Evolutionary conservation across 768 basidiomycete genomes (phyloP).

Genomic region (Coprinopsis cinerea): DNA sequence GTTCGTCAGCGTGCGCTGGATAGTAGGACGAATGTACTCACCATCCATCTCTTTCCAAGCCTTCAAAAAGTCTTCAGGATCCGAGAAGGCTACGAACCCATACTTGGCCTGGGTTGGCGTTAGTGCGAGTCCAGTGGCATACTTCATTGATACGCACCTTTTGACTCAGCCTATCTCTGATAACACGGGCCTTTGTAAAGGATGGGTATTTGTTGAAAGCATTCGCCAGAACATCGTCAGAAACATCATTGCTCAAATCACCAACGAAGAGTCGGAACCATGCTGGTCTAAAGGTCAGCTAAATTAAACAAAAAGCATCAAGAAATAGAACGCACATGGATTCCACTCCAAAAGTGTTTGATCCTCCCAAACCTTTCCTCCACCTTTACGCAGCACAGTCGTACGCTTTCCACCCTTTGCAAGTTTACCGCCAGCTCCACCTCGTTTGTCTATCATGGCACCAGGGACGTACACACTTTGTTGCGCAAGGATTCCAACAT

Average conservation of each 20-base stretch:
- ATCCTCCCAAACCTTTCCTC: constrained; percentile 97
- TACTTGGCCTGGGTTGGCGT: constrained; percentile 69
- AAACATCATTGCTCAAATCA: constrained; percentile 96
- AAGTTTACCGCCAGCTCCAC: constrained; percentile 78
- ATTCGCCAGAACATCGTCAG: constrained; percentile 87
- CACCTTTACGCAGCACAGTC: constrained; percentile 93
- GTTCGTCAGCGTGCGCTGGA: constrained; percentile 4
- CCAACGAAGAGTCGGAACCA: constrained; percentile 99
- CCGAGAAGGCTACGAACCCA: constrained; percentile 96
- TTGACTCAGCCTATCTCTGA: constrained; percentile 87
- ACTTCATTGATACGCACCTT: constrained; percentile 48
- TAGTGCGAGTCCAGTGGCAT: constrained; percentile 5
- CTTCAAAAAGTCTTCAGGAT: constrained; percentile 96
- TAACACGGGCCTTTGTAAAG: constrained; percentile 93
- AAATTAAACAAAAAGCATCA: constrained; percentile 2
- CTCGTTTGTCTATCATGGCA: constrained; percentile 83
- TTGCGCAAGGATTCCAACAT: constrained; percentile 85
- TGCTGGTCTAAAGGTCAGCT: constrained; percentile 38
- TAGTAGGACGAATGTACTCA: constrained; percentile 28
- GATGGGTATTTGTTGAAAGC: constrained; percentile 92
- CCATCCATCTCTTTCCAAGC: constrained; percentile 99
- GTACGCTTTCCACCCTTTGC: constrained; percentile 88
- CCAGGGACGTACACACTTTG: constrained; percentile 92
- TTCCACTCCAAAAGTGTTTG: constrained; percentile 97
- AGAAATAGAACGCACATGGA: constrained; percentile 76